Percentiles rank a stretch among this genome's conserved stretches.
phyloP scores from a whole-genome alignment of 2,329 filamentous ascomycete genomes.

The Cladophialophora psammophila region DNA sequence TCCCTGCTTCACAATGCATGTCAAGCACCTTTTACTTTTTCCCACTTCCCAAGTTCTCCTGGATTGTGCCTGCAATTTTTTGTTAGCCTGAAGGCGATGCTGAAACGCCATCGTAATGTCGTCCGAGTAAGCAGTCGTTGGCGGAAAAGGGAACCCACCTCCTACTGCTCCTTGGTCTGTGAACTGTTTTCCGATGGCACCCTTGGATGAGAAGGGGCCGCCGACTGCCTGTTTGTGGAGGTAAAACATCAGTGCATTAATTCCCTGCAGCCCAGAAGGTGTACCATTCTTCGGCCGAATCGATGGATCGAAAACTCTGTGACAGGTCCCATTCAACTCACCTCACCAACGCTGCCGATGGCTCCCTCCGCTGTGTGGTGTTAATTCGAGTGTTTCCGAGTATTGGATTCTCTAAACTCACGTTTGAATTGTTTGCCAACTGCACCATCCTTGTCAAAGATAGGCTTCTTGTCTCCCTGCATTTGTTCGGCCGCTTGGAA shows the following conservation, averaged over 20 bases:
- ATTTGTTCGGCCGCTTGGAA: constrained; percentile 30
- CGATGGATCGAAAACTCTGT: neutral
- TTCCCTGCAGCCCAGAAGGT: neutral
- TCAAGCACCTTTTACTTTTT: neutral
- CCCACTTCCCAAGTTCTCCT: constrained; percentile 15
- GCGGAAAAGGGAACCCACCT: constrained; percentile 39
- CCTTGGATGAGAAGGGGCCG: constrained; percentile 47
- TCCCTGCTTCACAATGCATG: neutral
- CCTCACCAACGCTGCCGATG: constrained; percentile 45
- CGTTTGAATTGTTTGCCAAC: constrained; percentile 34
- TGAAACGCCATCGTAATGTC: neutral
- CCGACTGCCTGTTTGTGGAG: constrained; percentile 45
- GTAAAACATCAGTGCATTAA: neutral
- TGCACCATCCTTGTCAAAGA: constrained; percentile 35
- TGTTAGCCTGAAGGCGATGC: neutral
- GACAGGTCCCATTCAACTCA: neutral
- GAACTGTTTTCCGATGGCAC: constrained; percentile 50
- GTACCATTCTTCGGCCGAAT: neutral
- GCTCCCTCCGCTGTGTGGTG: constrained; percentile 43
- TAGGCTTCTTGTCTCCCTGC: constrained; percentile 34
- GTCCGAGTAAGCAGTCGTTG: neutral
- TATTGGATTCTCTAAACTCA: constrained; percentile 1
- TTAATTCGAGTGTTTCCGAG: neutral
- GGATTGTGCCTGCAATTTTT: neutral
- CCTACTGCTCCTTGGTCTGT: constrained; percentile 47